Conservation (phyloP, 1,284 basidiomycete genomes). For the Erythrobasidium hasegawianum region DNA sequence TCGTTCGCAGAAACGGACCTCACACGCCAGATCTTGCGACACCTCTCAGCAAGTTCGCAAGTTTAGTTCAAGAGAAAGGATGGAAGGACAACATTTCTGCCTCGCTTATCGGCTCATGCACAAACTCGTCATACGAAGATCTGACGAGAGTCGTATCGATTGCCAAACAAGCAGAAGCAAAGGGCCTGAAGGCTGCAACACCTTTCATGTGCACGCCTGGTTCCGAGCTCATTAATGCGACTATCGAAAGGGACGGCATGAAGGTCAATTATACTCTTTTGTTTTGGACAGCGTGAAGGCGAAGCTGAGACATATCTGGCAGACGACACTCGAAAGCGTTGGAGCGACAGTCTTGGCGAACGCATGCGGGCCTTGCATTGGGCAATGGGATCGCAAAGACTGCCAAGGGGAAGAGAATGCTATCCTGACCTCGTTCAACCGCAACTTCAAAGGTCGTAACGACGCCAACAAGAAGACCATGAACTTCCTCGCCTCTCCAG, state of each 20-base stretch:
- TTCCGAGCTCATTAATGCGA: constrained; percentile 95
- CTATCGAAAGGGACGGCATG: constrained; percentile 84
- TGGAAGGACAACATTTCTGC: constrained; percentile 92
- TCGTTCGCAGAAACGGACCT: constrained; percentile 68
- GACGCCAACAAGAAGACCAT: constrained; percentile 93
- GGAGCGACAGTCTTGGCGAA: constrained; percentile 93
- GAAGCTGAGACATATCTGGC: no score
- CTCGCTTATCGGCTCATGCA: constrained; percentile 92
- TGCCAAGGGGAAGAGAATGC: constrained; percentile 89
- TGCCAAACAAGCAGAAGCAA: constrained; percentile 80
- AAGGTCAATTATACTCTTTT: no score
- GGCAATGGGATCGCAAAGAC: constrained; percentile 96
- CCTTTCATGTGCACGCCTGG: constrained; percentile 95
- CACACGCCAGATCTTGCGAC: constrained; percentile 97
- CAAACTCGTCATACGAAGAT: constrained; percentile 81
- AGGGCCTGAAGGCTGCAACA: constrained; percentile 76
- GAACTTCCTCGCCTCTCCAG: constrained; percentile 98
- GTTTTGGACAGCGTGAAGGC: no score
- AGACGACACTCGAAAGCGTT: constrained; percentile 66
- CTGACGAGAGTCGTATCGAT: constrained; percentile 82
- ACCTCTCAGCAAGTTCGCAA: constrained; percentile 84
- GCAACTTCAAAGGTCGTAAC: constrained; percentile 96
- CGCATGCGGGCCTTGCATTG: constrained; percentile 98
- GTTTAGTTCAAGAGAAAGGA: constrained; percentile 73
- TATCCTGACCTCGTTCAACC: constrained; percentile 96